Evolutionary conservation across 2,329 filamentous ascomycete genomes (phyloP), one percentile per base, ranked within the genome.

Genomic region (Pestalotiopsis sp.): DNA sequence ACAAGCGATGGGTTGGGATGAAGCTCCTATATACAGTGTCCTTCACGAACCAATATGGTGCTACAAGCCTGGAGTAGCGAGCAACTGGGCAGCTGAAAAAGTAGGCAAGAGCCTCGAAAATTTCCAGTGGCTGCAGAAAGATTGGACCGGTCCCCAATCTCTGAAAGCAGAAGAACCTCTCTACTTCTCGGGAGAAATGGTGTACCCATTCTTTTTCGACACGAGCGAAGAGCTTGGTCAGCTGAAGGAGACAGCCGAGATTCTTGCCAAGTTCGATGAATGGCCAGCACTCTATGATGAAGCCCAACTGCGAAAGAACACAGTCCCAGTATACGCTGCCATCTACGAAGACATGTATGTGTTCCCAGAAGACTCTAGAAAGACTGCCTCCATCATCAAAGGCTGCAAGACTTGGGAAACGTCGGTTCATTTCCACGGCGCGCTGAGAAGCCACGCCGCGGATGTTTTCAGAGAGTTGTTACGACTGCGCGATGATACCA

Each of bases 261-360:
- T 89, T 24, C 83, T 98, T 30, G 94, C 94, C 0, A 75, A 83
- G 0, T 86, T 87, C 58, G 79, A 85, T 4, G 86, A 90, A 69
- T 98, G 95, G 94, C 87, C 91, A 1, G 81, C 83, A 0, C 83
- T 98, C 4, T 98, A 97, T 77, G 88, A 97, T 74, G 83, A 88
- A 70, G 86, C 88, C 65, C 91, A 92, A 78, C 83, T 98, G 61
- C 86, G 85, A 20, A 87, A 85, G 73, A 98, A 98, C 74, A 84
- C 90, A 68, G 93, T 98, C 0, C 94, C 95, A 0, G 89, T 97
- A 0, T 98, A 96, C 75, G 92, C 94, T 1, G 93, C 92, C 0
- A 91, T 89, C 2, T 98, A 92, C 73, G 91, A 97, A 70, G 94
- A 97, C 76, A 96, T 98, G 92, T 98, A 97, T 75, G 94, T 98